Conservation (phyloP, 257 asterid species). For the Leptodermis oblonga region DNA sequence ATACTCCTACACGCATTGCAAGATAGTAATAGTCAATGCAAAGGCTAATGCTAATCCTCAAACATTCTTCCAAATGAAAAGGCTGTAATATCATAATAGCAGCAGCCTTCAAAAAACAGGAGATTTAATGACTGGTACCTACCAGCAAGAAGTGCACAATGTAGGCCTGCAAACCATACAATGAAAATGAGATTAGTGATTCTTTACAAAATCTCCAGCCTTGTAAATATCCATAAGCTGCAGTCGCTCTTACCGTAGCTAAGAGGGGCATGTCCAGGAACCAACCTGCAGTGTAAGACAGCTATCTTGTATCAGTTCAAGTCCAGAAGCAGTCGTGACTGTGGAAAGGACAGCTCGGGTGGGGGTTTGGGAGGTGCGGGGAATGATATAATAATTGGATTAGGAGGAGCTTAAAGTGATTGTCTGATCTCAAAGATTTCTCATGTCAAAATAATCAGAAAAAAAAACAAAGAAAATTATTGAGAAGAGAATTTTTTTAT, state of each 20-base stretch:
- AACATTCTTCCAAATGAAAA: not conserved
- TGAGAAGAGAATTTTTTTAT: not conserved
- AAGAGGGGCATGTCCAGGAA: conserved; percentile 81
- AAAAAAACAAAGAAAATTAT: not conserved
- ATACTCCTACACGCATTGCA: conserved; percentile 50
- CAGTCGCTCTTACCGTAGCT: conserved; percentile 71
- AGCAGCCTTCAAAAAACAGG: not conserved
- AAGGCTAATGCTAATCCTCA: not conserved
- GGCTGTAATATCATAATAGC: not conserved
- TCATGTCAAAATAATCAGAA: not conserved
- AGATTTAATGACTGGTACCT: conserved; percentile 16
- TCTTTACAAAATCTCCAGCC: conserved; percentile 6
- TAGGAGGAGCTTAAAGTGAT: not conserved
- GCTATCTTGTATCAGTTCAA: conserved; percentile 12
- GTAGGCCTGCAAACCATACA: conserved; percentile 64
- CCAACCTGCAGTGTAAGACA: conserved; percentile 52
- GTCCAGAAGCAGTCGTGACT: conserved; percentile 4
- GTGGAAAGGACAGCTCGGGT: no score
- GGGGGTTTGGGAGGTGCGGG: no score
- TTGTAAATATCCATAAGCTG: conserved; percentile 3
- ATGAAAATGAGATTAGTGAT: conserved; percentile 17
- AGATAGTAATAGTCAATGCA: conserved; percentile 2
- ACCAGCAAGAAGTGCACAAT: conserved; percentile 96
- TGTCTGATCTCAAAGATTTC: not conserved
- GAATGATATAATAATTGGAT: not conserved